Percentiles rank a stretch among this genome's conserved stretches.
Evolutionary conservation across 208 protist species (phyloP).

Genomic region (Crithidia brevicula): DNA sequence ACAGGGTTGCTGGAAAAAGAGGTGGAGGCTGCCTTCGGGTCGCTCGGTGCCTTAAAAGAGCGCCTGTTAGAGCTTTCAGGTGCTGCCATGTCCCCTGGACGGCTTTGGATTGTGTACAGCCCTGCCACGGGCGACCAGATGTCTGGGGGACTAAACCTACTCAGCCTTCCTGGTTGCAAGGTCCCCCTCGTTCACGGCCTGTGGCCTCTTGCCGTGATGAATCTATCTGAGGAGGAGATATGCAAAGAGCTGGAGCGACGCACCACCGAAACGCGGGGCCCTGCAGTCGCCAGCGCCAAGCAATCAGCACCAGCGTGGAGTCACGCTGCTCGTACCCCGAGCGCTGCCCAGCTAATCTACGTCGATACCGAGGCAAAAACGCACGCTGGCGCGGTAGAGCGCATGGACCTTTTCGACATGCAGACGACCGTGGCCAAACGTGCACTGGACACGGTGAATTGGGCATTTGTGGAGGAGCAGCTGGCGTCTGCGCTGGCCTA

Average conservation of each 20-base stretch:
- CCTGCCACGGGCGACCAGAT: conserved; percentile 9
- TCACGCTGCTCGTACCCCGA: conserved; percentile 53
- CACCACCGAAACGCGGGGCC: neutral
- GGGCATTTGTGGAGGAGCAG: conserved; percentile 73
- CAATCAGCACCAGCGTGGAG: conserved; percentile 51
- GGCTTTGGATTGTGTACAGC: conserved; percentile 73
- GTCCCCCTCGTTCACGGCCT: conserved; percentile 66
- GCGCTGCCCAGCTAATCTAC: neutral
- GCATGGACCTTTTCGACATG: conserved; percentile 19
- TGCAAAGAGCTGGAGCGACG: conserved; percentile 30
- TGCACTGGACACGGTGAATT: conserved; percentile 57
- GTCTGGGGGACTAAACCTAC: conserved; percentile 59
- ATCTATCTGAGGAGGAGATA: conserved; percentile 63
- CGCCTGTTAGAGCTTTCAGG: conserved; percentile 45
- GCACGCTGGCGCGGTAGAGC: neutral
- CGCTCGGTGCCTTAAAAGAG: conserved; percentile 36
- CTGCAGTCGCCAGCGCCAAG: neutral
- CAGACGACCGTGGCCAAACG: conserved; percentile 26
- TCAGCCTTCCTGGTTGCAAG: conserved; percentile 31
- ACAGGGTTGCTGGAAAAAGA: conserved; percentile 26
- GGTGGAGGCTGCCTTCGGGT: conserved; percentile 42
- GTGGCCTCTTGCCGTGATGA: conserved; percentile 83
- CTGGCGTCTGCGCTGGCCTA: conserved; percentile 50
- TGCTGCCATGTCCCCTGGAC: conserved; percentile 46
- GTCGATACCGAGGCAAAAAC: neutral